Base-by-base conservation (phyloP, 2,329 filamentous ascomycete species). In the Colletotrichum spinosum region DNA sequence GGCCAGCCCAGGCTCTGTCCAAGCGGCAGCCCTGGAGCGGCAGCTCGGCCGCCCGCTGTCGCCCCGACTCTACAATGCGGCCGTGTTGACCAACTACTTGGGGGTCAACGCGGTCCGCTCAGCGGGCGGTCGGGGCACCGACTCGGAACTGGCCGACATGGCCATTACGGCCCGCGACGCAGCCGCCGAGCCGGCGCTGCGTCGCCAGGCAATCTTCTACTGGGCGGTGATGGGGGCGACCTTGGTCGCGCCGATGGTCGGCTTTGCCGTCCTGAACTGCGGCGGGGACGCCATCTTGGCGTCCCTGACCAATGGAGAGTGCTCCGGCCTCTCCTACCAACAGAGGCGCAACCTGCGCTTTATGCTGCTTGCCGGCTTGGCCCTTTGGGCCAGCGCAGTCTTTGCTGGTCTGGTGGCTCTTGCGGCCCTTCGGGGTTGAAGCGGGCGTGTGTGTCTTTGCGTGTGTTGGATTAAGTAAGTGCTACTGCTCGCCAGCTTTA, bases 81-180 rank as follows among this genome's bases (percentile, higher is more conserved):
- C 49, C 49, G 55, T 64, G 35, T 35, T 44, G 17, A 17, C 50
- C 12, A 50, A 55, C 34, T 60, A 60, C 55, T 37, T 25, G 15
- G 55, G 49, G 8, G 15, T 64, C 7, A 25, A 54, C 11, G 60
- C 60, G 13, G 49, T 60, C 37, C 60, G 60, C n/a, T 35, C 52
- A 25, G 17, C 50, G 37, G 60, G 60, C 44, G 60, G 55, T 15
- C 50, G 42, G 9, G 60, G 63, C 59, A 66, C 63, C 41, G 63
- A 66, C 49, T 56, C 60, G 34, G 63, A 66, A 49, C 52, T 66
- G 38, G 63, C 52, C 33, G 63, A 56, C 53, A 66, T 66, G 48
- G 63, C 63, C 8, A 55, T 44, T 17, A 60, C 55, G 17, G 38
- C 49, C 25, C 34, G 42, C 15, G 48, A 62, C 48, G 37, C 60